Conservation (phyloP, 1,139 yeast genomes). For the Hyphopichia burtonii region DNA sequence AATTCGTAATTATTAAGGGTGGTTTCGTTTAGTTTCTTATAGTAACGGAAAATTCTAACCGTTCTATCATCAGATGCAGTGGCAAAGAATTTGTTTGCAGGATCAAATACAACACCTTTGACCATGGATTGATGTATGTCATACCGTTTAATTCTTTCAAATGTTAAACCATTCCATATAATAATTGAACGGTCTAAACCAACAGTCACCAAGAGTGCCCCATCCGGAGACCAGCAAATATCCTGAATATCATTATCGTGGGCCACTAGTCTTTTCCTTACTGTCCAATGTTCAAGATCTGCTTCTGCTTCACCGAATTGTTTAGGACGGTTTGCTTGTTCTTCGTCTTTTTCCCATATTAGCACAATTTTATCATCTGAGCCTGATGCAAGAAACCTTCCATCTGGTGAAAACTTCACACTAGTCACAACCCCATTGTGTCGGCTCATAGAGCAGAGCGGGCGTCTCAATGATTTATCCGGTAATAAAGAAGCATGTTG, state of each 20-base stretch:
- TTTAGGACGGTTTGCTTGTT: conserved; percentile 39
- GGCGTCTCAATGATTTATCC: conserved; percentile 45
- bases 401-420: conserved; percentile 89
- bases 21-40: conserved; percentile 59
- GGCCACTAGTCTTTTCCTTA: conserved; percentile 84
- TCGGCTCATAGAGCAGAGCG: conserved; percentile 77
- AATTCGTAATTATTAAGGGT: conserved; percentile 63
- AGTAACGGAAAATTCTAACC: conserved; percentile 81
- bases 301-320: conserved; percentile 53
- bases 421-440: conserved; percentile 94
- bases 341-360: conserved; percentile 91
- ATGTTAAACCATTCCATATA: conserved; percentile 91
- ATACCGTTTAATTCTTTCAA: conserved; percentile 83
- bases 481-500: conserved; percentile 17
- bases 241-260: conserved; percentile 98
- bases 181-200: conserved; percentile 91
- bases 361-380: conserved; percentile 90
- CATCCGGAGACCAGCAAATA: conserved; percentile 97
- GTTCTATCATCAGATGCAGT: conserved; percentile 96
- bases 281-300: conserved; percentile 91
- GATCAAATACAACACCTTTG: conserved; percentile 95
- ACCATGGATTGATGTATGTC: conserved; percentile 95
- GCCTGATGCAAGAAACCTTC: conserved; percentile 87
- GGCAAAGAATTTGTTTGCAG: conserved; percentile 95
- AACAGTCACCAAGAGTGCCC: conserved; percentile 83